Evolutionary conservation across 2,329 filamentous ascomycete species (phyloP).

Genomic region (Alternaria rosae): DNA sequence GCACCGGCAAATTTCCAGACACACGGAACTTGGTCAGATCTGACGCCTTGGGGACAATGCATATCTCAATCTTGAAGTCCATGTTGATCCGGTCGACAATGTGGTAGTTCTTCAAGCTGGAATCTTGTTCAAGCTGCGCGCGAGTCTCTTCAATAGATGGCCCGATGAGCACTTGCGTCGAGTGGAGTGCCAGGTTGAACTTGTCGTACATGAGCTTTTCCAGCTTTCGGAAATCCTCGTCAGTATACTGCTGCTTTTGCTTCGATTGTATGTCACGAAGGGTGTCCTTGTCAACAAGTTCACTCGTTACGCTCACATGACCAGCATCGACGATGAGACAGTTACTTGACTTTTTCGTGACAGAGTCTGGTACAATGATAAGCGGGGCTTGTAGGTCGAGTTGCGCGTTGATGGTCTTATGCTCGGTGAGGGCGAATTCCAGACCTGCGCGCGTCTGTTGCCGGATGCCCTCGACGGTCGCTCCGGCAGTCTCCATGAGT

Average conservation of each 20-base stretch:
- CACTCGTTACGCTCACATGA: conserved; percentile 92
- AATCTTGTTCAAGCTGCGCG: conserved; percentile 74
- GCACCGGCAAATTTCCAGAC: conserved; percentile 87
- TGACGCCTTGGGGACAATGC: conserved; percentile 93
- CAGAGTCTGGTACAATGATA: conserved; percentile 94
- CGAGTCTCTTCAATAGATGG: conserved; percentile 92
- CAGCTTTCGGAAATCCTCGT: conserved; percentile 85
- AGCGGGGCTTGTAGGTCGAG: conserved; percentile 94
- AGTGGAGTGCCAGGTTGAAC: conserved; percentile 90
- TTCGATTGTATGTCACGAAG: conserved; percentile 90
- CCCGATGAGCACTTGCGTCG: conserved; percentile 93
- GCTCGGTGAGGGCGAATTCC: conserved; percentile 95
- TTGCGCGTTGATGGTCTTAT: conserved; percentile 97
- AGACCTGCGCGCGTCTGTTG: conserved; percentile 96
- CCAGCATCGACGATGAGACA: conserved; percentile 96
- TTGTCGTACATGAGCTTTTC: conserved; percentile 98
- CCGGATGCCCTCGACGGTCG: conserved; percentile 91
- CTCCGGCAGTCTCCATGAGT: conserved; percentile 92
- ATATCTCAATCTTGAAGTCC: conserved; percentile 94
- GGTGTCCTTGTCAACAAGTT: conserved; percentile 90
- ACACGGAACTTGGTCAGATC: conserved; percentile 92
- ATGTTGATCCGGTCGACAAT: conserved; percentile 97
- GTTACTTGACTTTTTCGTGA: conserved; percentile 78
- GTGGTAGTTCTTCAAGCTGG: conserved; percentile 76
- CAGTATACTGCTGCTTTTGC: conserved; percentile 84